Evolutionary conservation across 805 yeast species (phyloP).

Genomic region (Candida ulmi): DNA sequence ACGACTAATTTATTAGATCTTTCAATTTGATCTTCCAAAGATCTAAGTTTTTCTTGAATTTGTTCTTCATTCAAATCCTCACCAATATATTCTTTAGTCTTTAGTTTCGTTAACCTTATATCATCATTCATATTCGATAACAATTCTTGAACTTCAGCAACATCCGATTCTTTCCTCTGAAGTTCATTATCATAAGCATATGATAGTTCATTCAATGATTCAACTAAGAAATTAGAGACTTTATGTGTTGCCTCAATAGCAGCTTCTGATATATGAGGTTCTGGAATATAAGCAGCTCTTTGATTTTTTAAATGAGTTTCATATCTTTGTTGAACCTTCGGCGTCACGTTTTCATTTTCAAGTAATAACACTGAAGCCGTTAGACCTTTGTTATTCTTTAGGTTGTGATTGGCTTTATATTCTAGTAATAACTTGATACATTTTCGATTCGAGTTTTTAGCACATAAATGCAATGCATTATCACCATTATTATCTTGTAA

Average conservation of each 20-base stretch:
- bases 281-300: slow-evolving; percentile 5
- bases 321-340: slow-evolving; percentile 19
- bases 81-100: slow-evolving; percentile 19
- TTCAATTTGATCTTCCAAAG: slow-evolving; percentile 14
- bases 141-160: slow-evolving; percentile 41
- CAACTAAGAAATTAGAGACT: slow-evolving; percentile 45
- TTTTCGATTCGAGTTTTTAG: slow-evolving; percentile 50
- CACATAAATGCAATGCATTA: slow-evolving; percentile 72
- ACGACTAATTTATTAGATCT: slow-evolving; percentile 14
- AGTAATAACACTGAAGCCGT: slow-evolving; percentile 21
- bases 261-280: slow-evolving; percentile 45
- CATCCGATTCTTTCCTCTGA: slow-evolving; percentile 47
- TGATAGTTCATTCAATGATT: slow-evolving; percentile 40
- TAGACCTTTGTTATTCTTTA: slow-evolving; percentile 30
- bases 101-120: slow-evolving; percentile 26
- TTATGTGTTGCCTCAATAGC: slow-evolving; percentile 48
- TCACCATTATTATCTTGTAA: slow-evolving; percentile 74
- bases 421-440: slow-evolving; percentile 44
- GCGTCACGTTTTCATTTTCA: slow-evolving; percentile 20
- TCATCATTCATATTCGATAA: slow-evolving; percentile 36
- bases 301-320: slow-evolving; percentile 16
- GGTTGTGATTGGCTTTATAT: slow-evolving; percentile 40
- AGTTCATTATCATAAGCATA: slow-evolving; percentile 52
- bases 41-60: slow-evolving; percentile 5
- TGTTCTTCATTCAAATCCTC: slow-evolving; percentile 11